Base-by-base conservation (phyloP, 148 eudicot genomes). In the Oxyria digyna region DNA sequence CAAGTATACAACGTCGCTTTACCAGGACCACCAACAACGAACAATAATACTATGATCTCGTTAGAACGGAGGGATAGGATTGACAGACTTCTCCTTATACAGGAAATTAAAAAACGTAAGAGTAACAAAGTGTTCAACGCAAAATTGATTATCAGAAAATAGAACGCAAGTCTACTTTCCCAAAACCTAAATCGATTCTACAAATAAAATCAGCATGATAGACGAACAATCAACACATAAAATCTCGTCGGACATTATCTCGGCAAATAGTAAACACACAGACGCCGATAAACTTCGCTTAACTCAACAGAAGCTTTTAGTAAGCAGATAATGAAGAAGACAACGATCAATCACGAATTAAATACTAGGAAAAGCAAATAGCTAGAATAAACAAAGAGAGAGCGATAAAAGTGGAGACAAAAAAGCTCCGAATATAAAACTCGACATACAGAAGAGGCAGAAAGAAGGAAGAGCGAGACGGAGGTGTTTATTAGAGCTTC, bases 401-500 rank as follows among this genome's bases (percentile, higher is more conserved):
- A 27, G 13, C 29, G 8, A 29, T 27, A 54, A 27, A 27, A n/a
- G 10, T 7, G 33, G 26, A 6, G n/a, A n/a, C n/a, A 54, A 1
- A 11, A 59, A 6, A 59, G 38, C 20, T 59, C 37, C 6, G 65
- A 59, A 27, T 29, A 11, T 13, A 59, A 59, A 59, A 59, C 31
- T 27, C 38, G 10, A 59, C 65, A 59, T 59, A 59, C 65, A 29
- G 65, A 31, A 59, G 65, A 59, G 65, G 38, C 15, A 20, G 65
- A 11, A 26, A 20, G 65, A 11, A 26, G 65, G 20, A 15, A 6
- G 65, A 31, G 29, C n/a, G 17, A 59, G 20, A 38, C 37, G 31
- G 65, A 14, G 65, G 31, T 31, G 38, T 1, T 59, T 15, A 0
- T 59, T 13, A 59, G 65, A 29, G 65, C 65, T 59, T 59, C 65